phyloP scores from a whole-genome alignment of 2,329 filamentous ascomycete genomes.

The Tolypocladium capitatum region DNA sequence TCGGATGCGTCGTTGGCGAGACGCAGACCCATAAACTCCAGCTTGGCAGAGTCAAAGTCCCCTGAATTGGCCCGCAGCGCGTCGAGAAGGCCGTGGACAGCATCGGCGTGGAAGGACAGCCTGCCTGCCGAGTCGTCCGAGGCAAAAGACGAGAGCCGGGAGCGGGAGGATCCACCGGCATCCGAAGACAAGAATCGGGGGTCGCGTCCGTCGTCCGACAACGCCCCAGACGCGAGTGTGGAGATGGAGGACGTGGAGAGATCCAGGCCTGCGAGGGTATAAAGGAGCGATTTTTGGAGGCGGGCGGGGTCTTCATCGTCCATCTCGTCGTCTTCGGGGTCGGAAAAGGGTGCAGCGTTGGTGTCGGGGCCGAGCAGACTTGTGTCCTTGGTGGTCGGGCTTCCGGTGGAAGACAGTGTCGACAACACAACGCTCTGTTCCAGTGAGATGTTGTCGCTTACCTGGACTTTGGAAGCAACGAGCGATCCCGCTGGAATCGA shows the following conservation, averaged over 20 bases:
- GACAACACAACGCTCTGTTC: constrained; percentile 20
- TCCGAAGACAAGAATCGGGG: constrained; percentile 39
- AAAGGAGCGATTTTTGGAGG: constrained; percentile 43
- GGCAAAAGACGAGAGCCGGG: constrained; percentile 57
- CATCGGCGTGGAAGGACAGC: constrained; percentile 67
- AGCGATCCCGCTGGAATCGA: constrained; percentile 59
- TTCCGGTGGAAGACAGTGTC: constrained; percentile 21
- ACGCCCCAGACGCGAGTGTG: constrained; percentile 49
- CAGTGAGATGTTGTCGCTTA: constrained; percentile 48
- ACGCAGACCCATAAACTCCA: constrained; percentile 88
- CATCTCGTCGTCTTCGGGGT: constrained; percentile 35
- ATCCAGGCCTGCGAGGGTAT: constrained; percentile 38
- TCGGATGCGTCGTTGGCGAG: constrained; percentile 86
- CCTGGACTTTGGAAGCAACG: constrained; percentile 63
- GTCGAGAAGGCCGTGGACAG: constrained; percentile 75
- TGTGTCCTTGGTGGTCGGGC: constrained; percentile 25
- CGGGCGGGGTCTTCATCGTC: constrained; percentile 35
- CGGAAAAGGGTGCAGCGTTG: constrained; percentile 34
- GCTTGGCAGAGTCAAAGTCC: constrained; percentile 69
- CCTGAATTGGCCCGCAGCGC: constrained; percentile 61
- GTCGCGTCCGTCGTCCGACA: constrained; percentile 53
- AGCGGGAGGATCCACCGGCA: constrained; percentile 41
- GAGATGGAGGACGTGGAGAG: constrained; percentile 43
- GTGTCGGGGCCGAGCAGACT: constrained; percentile 34
- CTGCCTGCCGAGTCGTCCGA: constrained; percentile 53